Conservation (phyloP, 2,329 filamentous ascomycete species). For the Talaromyces sp. region DNA sequence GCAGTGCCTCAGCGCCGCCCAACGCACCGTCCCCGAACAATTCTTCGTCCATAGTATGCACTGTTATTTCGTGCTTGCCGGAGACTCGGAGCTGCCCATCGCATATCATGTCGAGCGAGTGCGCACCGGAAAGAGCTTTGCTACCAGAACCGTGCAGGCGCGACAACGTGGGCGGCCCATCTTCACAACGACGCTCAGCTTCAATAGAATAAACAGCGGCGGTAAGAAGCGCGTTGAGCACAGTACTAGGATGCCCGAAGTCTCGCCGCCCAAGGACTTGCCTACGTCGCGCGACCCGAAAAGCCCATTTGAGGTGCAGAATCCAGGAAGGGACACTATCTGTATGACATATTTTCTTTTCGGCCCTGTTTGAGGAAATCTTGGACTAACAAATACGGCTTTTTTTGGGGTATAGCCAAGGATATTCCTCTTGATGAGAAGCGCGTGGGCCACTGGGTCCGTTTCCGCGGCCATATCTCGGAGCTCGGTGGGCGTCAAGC, state of each 20-base stretch:
- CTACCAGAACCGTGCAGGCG: slow-evolving; percentile 93
- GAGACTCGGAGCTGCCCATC: slow-evolving; percentile 77
- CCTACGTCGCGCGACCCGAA: background rate
- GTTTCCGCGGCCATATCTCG: slow-evolving; percentile 62
- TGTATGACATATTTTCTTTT: slow-evolving; percentile 2
- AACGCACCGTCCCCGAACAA: slow-evolving; percentile 72
- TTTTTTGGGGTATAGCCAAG: slow-evolving; percentile 26
- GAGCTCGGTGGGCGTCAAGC: slow-evolving; percentile 69
- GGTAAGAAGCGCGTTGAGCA: slow-evolving; percentile 60
- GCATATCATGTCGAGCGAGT: slow-evolving; percentile 94
- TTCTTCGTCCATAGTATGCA: slow-evolving; percentile 95
- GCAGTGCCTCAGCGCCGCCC: slow-evolving; percentile 81
- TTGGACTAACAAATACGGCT: background rate
- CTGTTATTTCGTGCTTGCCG: slow-evolving; percentile 96
- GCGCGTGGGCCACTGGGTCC: slow-evolving; percentile 55
- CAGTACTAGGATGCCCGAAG: slow-evolving; percentile 56
- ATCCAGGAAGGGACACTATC: background rate
- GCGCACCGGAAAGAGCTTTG: slow-evolving; percentile 82
- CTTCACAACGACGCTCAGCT: slow-evolving; percentile 92
- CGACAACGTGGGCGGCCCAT: slow-evolving; percentile 83
- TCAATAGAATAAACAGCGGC: slow-evolving; percentile 59
- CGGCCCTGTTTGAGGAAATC: background rate
- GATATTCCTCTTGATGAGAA: slow-evolving; percentile 58
- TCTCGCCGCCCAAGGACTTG: slow-evolving; percentile 40
- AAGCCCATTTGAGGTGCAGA: slow-evolving; percentile 2